Conservation (phyloP, 768 basidiomycete species). For the Gelatoporia subvermispora region DNA sequence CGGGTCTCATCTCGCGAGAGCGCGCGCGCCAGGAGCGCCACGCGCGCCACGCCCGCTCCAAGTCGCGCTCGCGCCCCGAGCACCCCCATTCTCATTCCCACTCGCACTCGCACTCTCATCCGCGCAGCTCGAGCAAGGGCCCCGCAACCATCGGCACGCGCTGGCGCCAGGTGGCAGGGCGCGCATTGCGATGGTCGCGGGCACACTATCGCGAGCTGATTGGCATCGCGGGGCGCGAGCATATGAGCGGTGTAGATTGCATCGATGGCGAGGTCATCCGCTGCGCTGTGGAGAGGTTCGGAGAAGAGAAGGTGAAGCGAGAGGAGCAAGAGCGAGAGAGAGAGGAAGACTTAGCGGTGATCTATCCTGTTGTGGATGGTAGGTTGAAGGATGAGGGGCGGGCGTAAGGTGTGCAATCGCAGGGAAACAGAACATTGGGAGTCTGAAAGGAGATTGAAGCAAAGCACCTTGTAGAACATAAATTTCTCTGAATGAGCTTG, state of each 20-base stretch:
- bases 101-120: not conserved
- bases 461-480: not conserved
- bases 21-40: slow-evolving; percentile 33
- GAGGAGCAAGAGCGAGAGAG: slow-evolving; percentile 7
- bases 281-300: slow-evolving; percentile 7
- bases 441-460: no score
- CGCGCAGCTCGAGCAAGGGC: not conserved
- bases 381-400: slow-evolving; percentile 29
- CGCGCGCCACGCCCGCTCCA: not conserved
- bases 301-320: slow-evolving; percentile 4
- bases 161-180: slow-evolving; percentile 44
- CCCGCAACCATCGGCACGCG: slow-evolving; percentile 26
- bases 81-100: not conserved
- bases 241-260: slow-evolving; percentile 75
- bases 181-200: slow-evolving; percentile 41
- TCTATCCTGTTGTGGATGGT: slow-evolving; percentile 31
- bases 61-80: slow-evolving; percentile 2
- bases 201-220: slow-evolving; percentile 56
- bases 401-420: slow-evolving; percentile 12
- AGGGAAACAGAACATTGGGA: not conserved
- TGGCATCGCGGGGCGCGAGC: slow-evolving; percentile 56
- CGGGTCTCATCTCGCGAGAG: slow-evolving; percentile 43
- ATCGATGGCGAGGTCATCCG: slow-evolving; percentile 48
- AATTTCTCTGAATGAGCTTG: slow-evolving; percentile 1
- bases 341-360: slow-evolving; percentile 24